These are phyloP conservation scores for Dothideomycetes sp. DNA, from an alignment of 2,329 filamentous ascomycete species.

Conservation along the genomic window DNA sequence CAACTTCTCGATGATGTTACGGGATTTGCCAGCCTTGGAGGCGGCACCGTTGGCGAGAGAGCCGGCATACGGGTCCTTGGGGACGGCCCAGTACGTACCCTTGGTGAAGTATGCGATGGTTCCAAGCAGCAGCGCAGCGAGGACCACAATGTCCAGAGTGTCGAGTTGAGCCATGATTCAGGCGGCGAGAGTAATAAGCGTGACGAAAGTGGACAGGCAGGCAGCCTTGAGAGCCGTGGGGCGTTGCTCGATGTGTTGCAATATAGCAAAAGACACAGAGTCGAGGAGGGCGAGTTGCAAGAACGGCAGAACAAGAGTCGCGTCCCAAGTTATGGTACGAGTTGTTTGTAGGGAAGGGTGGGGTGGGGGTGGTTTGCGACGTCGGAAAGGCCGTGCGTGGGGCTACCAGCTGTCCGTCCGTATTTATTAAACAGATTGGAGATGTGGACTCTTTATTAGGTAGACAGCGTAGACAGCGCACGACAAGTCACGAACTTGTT, in stretches of 20 bases:
- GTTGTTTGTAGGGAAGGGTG: background rate
- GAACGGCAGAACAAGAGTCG: no score
- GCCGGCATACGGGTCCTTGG: slow-evolving; percentile 78
- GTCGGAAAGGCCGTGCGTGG: background rate
- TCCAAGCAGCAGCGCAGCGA: slow-evolving; percentile 71
- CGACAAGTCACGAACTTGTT: no score
- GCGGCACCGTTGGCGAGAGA: slow-evolving; percentile 56
- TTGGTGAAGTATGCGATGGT: slow-evolving; percentile 97
- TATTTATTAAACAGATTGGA: background rate
- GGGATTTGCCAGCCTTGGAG: slow-evolving; percentile 69
- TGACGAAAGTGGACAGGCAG: background rate
- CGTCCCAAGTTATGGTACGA: no score
- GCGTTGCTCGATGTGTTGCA: no score
- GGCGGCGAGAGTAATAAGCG: no score
- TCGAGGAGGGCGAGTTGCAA: no score
- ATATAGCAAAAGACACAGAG: no score
- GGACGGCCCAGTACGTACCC: slow-evolving; percentile 81
- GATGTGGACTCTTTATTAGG: no score
- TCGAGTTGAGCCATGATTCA: slow-evolving; percentile 97
- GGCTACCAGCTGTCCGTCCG: background rate
- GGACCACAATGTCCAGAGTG: slow-evolving; percentile 87
- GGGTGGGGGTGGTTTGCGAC: background rate
- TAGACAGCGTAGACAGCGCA: no score
- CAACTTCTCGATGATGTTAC: slow-evolving; percentile 92
- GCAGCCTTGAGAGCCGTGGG: background rate